A percentile compares a stretch with the other conserved stretches of the same genome.
phyloP scores from a whole-genome alignment of 352 stramenopile species.

The Globisporangium paroecandrum region DNA sequence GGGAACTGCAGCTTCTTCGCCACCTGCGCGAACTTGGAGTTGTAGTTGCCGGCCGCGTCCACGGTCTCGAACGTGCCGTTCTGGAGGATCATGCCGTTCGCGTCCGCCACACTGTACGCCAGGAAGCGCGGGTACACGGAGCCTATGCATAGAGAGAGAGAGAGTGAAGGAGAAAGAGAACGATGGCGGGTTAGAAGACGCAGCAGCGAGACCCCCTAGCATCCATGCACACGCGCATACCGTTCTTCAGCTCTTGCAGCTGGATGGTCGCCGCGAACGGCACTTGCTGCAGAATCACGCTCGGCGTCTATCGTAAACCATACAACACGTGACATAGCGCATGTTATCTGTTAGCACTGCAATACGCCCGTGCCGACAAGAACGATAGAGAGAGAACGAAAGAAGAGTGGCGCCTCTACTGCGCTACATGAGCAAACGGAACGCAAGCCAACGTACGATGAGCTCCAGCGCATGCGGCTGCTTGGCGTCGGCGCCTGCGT shows the following conservation, averaged over 20 bases:
- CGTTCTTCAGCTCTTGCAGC: constrained; percentile 72
- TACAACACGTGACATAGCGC: background rate
- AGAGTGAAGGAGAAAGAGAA: background rate
- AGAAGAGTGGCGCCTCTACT: background rate
- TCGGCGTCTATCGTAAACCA: constrained; percentile 37
- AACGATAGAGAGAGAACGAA: background rate
- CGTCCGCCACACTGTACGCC: constrained; percentile 53
- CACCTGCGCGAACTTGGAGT: constrained; percentile 32
- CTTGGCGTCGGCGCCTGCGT: constrained; percentile 1
- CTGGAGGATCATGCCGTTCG: constrained; percentile 36
- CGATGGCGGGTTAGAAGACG: background rate
- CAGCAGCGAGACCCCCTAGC: background rate
- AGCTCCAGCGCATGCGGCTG: constrained; percentile 8
- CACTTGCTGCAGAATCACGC: constrained; percentile 70
- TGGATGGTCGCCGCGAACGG: constrained; percentile 63
- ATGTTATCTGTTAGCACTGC: background rate
- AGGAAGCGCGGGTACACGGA: constrained; percentile 67
- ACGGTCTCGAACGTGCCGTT: constrained; percentile 69
- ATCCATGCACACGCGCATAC: constrained; percentile 20
- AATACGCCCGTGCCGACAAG: background rate
- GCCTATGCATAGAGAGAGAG: constrained; percentile 24
- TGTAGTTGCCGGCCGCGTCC: constrained; percentile 64
- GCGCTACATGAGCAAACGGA: background rate
- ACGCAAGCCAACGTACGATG: constrained; percentile 2
- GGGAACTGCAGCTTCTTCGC: constrained; percentile 47